Base-by-base conservation (phyloP, 176 grass and related monocot species). In the Miscanthus lutarioriparius region DNA sequence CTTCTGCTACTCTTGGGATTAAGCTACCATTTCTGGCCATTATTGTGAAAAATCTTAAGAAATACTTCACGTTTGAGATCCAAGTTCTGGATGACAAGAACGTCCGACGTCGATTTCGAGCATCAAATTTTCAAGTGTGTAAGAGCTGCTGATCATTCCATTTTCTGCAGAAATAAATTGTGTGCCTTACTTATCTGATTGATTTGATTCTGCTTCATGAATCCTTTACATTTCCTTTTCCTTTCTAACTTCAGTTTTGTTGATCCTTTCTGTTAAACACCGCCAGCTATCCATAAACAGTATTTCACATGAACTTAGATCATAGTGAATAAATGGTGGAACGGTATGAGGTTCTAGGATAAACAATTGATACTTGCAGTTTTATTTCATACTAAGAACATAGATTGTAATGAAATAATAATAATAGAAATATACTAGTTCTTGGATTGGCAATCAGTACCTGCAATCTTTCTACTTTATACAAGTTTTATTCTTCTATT, bases 81-180 rank as follows among this genome's bases (percentile, higher is more conserved):
- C 93, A 99, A 65, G 54, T 99, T 43, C 83, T 99, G 85, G 96
- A 99, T 81, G 96, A 96, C 71, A 99, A 95, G 86, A 99, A 99
- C 86, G 96, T 99, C 23, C 91, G 96, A 32, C 82, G 93, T 8
- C 63, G 93, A 79, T 99, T 99, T 22, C 74, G 93, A 75, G 87
- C 93, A 82, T 99, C 96, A 53, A 99, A 92, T 83, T 99, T 92
- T 87, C 96, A 99, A 86, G 93, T 98, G 80, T 79, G 87, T 76
- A 67, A 88, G 68, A 82, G 37, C 72, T 77, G 19, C 72, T 43
- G 20, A 64, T 32, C 28, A 10, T 73, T 79, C 19, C 33, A 0
- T 45, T 84, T 43, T 77, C 11, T 72, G 33, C 10, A 58, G 30
- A 33, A 72, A 2, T 82, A 79, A 67, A 82, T 32, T 79, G 0